Base-by-base conservation (phyloP, 2,329 filamentous ascomycete species). In the Aspergillus quadricinctus region DNA sequence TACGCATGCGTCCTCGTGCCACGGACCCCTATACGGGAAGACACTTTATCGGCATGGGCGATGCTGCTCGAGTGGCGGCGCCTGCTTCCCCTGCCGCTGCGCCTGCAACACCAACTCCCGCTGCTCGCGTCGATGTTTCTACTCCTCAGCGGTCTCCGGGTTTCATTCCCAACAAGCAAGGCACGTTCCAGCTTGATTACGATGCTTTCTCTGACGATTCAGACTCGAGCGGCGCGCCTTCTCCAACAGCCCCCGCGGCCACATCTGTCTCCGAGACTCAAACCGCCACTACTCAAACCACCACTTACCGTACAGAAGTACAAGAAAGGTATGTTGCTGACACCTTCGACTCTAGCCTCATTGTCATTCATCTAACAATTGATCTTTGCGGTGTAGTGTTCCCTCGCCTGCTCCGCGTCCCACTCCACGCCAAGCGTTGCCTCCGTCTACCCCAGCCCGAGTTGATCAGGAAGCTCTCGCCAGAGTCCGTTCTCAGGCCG, bases 401-500 rank as follows among this genome's bases (percentile, higher is more conserved):
- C 43, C 41, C 45, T 52, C 60, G 7, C 53, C 58, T 49, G 48
- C 60, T 46, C 56, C 58, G 49, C 59, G 50, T 31, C 58, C 54
- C 28, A 55, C 58, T 23, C 55, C 57, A 21, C 52, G 49, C 37
- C 57, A 57, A 55, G 57, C 57, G 27, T 50, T 53, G 29, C 56
- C 61, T 29, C 58, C 59, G 2, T 56, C 57, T 21, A 64, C 68
- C 10, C 59, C 66, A 17, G 60, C 61, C 9, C 64, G 63, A 29
- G 51, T 63, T 49, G 64, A 68, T 29, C 59, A 62, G 9, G 59
- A 64, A 17, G 69, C 71, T 19, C 66, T 75, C n/a, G 71, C 66
- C n/a, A 70, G 67, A 52, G 71, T 66, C 48, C 70, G 73, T 43
- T 67, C 67, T 45, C 68, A 69, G 48, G 72, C 72, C 2, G 69